Conservation (phyloP, 192 early-diverging fungal genomes). For the Backusella liffmaniae region DNA sequence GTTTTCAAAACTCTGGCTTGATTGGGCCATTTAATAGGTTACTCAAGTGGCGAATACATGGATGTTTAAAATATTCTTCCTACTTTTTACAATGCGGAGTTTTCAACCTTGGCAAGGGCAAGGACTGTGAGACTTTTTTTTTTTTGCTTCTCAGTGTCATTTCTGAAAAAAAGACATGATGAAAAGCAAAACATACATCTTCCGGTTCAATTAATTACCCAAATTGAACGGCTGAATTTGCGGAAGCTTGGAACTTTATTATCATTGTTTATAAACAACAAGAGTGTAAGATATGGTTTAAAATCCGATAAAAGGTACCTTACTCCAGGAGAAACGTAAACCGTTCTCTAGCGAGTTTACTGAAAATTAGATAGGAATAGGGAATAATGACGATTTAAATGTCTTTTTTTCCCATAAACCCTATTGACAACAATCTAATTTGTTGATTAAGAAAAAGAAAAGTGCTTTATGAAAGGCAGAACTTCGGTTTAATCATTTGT, state of each 20-base stretch:
- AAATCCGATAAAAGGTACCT: neutral
- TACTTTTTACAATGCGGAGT: neutral
- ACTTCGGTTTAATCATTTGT: neutral
- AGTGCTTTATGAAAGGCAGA: neutral
- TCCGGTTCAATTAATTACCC: neutral
- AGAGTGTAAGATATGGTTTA: neutral
- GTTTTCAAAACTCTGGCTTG: neutral
- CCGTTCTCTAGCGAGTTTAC: neutral
- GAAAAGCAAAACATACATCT: neutral
- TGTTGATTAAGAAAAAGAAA: neutral
- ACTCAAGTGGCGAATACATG: neutral
- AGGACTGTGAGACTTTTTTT: neutral
- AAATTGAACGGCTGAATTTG: neutral
- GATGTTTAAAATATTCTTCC: conserved; percentile 1
- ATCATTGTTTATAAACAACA: neutral
- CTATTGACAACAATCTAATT: neutral
- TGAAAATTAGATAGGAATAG: neutral
- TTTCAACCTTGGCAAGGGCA: neutral
- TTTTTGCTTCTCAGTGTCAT: neutral
- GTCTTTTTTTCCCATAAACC: neutral
- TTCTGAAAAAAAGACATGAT: neutral
- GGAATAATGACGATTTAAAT: neutral
- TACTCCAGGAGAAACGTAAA: neutral
- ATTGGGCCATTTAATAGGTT: neutral
- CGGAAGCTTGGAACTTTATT: neutral